phyloP scores from a whole-genome alignment of 169 alveolate species.

The Eimeria zaria region DNA sequence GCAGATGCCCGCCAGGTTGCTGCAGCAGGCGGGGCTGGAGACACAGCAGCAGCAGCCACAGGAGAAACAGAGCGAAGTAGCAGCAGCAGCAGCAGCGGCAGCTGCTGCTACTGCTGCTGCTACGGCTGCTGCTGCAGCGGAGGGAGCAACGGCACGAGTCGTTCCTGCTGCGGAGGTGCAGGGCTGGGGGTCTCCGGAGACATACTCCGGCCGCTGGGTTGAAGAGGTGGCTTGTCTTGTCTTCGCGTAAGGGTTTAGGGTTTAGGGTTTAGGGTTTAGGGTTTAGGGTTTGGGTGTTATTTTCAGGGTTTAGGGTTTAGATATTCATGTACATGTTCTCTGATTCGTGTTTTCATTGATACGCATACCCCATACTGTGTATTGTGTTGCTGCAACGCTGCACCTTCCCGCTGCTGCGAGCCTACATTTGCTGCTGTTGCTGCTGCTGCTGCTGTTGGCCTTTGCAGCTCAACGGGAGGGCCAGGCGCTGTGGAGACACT shows the following conservation, averaged over 20 bases:
- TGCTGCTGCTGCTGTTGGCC: neutral
- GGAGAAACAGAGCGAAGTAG: neutral
- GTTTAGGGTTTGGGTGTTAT: neutral
- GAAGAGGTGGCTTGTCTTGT: conserved; percentile 32
- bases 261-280: conserved; percentile 17
- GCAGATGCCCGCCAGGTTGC: conserved; percentile 25
- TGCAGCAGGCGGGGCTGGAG: conserved; percentile 22
- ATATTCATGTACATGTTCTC: neutral
- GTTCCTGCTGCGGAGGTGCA: neutral
- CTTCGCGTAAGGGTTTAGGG: conserved; percentile 7
- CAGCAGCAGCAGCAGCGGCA: conserved; percentile 16
- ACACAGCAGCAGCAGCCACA: neutral
- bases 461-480: conserved; percentile 42
- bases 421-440: neutral
- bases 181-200: conserved; percentile 31
- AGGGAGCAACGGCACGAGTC: neutral
- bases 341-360: neutral
- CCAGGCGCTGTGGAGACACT: conserved; percentile 16
- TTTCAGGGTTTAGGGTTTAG: neutral
- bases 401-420: neutral
- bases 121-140: too few relatives aligned
- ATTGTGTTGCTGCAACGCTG: neutral
- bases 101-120: conserved; percentile 37
- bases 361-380: neutral
- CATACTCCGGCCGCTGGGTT: conserved; percentile 38